phyloP scores from a whole-genome alignment of 352 stramenopile species.

The Globisporangium carolinianum region DNA sequence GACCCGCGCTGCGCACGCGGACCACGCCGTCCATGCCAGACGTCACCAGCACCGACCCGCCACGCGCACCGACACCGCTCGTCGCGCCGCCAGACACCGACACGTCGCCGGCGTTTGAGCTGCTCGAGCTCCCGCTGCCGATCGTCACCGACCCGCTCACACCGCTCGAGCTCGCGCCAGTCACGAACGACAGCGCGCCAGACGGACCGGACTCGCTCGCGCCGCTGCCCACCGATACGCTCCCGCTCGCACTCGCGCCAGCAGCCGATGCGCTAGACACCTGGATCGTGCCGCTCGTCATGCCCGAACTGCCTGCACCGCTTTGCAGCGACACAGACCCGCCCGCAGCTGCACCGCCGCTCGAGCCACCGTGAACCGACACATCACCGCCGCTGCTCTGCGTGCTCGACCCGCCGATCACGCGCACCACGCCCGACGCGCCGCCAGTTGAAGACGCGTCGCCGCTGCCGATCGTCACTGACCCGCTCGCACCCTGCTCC shows the following conservation, averaged over 20 bases:
- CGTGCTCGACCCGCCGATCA: not conserved
- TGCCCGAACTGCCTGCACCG: not conserved
- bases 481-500: not conserved
- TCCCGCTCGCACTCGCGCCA: not conserved
- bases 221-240: not conserved
- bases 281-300: not conserved
- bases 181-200: not conserved
- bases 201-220: not conserved
- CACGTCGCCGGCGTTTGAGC: not conserved
- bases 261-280: not conserved
- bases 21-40: constrained; percentile 1
- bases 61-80: not conserved
- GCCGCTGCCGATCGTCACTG: not conserved
- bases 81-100: not conserved
- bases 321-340: constrained; percentile 3
- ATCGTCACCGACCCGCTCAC: constrained; percentile 1
- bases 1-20: not conserved
- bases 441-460: not conserved
- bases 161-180: not conserved
- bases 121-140: not conserved
- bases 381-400: not conserved
- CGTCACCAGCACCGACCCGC: not conserved
- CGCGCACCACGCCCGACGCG: not conserved
- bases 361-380: not conserved
- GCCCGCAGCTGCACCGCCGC: not conserved